Evolutionary conservation across 2,329 filamentous ascomycete species (phyloP).

Genomic region (Kalaharituber pfeilii): DNA sequence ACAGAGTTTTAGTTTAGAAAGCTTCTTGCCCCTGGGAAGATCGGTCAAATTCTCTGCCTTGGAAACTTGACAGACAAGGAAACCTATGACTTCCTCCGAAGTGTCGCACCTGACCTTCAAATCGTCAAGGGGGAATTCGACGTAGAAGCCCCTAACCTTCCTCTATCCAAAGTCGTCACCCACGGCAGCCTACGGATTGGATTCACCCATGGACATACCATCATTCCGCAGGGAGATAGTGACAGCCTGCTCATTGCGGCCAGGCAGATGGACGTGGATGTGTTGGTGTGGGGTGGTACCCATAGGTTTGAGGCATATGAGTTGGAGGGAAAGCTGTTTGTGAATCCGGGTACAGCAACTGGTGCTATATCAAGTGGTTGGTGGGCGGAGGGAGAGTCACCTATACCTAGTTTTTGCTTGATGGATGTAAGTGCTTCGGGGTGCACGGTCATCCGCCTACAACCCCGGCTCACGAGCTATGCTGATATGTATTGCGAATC

Average conservation of each 20-base stretch:
- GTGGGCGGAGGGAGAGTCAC: slow-evolving; percentile 40
- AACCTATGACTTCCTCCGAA: slow-evolving; percentile 40
- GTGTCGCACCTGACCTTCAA: slow-evolving; percentile 44
- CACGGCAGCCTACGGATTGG: slow-evolving; percentile 51
- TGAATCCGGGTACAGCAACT: slow-evolving; percentile 51
- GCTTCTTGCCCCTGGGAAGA: slow-evolving; percentile 41
- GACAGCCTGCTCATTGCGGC: slow-evolving; percentile 50
- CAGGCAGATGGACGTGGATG: slow-evolving; percentile 53
- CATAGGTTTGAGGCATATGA: slow-evolving; percentile 56
- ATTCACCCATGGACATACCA: slow-evolving; percentile 55
- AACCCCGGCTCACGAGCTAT: too few species aligned
- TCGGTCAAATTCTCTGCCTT: slow-evolving; percentile 40
- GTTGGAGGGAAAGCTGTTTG: slow-evolving; percentile 54
- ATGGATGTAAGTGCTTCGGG: slow-evolving; percentile 44
- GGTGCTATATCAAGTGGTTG: slow-evolving; percentile 45
- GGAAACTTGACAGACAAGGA: slow-evolving; percentile 41
- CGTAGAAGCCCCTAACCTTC: slow-evolving; percentile 46
- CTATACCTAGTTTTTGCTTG: slow-evolving; percentile 48
- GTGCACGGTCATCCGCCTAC: background rate
- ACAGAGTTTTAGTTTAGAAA: slow-evolving; percentile 32
- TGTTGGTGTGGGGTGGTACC: slow-evolving; percentile 51
- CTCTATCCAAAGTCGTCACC: slow-evolving; percentile 51
- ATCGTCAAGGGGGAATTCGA: slow-evolving; percentile 55
- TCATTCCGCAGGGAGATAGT: slow-evolving; percentile 49
- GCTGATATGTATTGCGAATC: slow-evolving; percentile 8